Percentiles rank a stretch among this genome's conserved stretches.
These are phyloP conservation scores for Alternaria dauci DNA, from an alignment of 2,329 filamentous ascomycete genomes.

Conservation along the genomic window DNA sequence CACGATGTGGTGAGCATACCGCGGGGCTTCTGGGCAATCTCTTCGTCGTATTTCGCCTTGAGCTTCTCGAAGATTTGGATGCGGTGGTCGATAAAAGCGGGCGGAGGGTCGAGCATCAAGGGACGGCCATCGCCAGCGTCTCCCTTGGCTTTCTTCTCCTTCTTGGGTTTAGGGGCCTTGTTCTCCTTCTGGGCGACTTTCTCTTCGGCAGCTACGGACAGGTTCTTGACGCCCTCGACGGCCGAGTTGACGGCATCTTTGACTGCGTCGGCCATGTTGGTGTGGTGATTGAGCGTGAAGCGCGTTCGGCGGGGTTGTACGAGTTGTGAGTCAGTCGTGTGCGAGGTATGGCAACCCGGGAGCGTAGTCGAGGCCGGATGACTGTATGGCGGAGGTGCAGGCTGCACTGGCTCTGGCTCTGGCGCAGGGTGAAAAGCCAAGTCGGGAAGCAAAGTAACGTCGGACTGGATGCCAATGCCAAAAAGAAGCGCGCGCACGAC, in stretches of 20 bases:
- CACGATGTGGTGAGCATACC: slow-evolving; percentile 33
- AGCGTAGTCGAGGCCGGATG: slow-evolving; percentile 5
- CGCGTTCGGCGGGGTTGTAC: slow-evolving; percentile 26
- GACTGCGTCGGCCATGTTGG: slow-evolving; percentile 59
- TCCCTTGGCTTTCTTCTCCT: slow-evolving; percentile 59
- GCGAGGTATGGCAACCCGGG: slow-evolving; percentile 6
- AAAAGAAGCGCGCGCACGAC: slow-evolving; percentile 30
- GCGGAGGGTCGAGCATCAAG: slow-evolving; percentile 62
- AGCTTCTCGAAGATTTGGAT: slow-evolving; percentile 88
- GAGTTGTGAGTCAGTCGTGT: slow-evolving; percentile 41
- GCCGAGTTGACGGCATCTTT: slow-evolving; percentile 60
- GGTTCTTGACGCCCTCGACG: slow-evolving; percentile 68
- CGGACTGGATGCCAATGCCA: slow-evolving; percentile 35
- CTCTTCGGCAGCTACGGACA: slow-evolving; percentile 57
- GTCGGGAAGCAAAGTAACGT: slow-evolving; percentile 12
- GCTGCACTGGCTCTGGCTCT: slow-evolving; percentile 18
- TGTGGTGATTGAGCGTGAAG: slow-evolving; percentile 30
- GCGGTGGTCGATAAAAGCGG: slow-evolving; percentile 82
- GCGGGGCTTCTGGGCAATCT: slow-evolving; percentile 73
- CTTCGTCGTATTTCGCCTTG: slow-evolving; percentile 83
- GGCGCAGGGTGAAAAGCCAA: slow-evolving; percentile 11
- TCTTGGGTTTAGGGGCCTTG: slow-evolving; percentile 45
- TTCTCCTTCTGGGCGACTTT: slow-evolving; percentile 36
- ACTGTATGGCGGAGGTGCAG: not conserved
- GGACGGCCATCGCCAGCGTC: slow-evolving; percentile 51